phyloP scores from a whole-genome alignment of 257 asterid genomes.

The Prunella vulgaris region DNA sequence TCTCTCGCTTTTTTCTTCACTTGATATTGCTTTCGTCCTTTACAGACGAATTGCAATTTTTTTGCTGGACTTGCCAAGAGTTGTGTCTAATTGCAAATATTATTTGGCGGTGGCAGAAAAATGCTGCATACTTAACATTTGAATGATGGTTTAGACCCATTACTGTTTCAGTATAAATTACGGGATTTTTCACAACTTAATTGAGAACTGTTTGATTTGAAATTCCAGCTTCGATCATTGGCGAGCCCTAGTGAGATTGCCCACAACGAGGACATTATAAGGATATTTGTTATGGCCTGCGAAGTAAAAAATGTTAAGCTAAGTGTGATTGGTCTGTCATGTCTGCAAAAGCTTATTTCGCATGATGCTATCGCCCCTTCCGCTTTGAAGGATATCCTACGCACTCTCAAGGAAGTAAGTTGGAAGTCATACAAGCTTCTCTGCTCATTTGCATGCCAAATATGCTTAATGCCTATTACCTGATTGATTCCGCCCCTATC shows the following conservation, averaged over 20 bases:
- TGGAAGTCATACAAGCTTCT: background rate
- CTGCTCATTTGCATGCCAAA: background rate
- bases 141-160: background rate
- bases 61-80: background rate
- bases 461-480: conserved; percentile 9
- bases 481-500: conserved; percentile 2
- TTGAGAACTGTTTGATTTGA: conserved; percentile 22
- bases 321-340: conserved; percentile 84
- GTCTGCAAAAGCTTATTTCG: conserved; percentile 88
- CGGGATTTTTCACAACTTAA: background rate
- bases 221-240: conserved; percentile 73
- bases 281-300: conserved; percentile 95
- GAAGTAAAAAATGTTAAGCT: conserved; percentile 79
- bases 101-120: background rate
- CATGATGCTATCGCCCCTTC: conserved; percentile 92
- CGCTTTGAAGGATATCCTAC: conserved; percentile 72
- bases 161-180: conserved; percentile 4
- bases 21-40: background rate
- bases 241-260: conserved; percentile 88
- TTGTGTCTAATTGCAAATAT: background rate
- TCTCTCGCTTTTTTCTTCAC: background rate
- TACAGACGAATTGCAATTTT: background rate
- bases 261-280: conserved; percentile 73
- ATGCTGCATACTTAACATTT: background rate
- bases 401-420: conserved; percentile 90